Evolutionary conservation across 176 grass and related monocot species (phyloP), one percentile per base, ranked within the genome.

Genomic region (Thalia dealbata): DNA sequence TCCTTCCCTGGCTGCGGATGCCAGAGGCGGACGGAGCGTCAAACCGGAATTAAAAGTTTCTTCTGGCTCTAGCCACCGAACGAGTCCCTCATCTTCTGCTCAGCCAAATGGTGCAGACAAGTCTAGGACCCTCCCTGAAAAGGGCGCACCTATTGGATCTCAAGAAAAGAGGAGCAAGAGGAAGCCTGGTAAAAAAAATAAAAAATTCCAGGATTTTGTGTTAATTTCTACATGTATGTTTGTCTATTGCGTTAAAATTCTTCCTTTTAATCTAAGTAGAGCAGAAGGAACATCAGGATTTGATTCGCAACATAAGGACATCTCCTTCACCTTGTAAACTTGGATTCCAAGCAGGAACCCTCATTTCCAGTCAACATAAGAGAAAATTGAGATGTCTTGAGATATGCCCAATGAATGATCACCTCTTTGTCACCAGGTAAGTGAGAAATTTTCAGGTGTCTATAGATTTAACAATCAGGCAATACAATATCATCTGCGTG

Each of bases 341-440:
- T 64, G 85, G 68, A 73, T 99, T 99, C 69, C 75, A 84, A 19
- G 74, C 69, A 16, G 80, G 80, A 21, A 86, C 30, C 15, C 18
- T 91, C 18, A 77, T 91, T 32, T 72, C 85, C 0, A 99, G 90
- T 81, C 81, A 93, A 54, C 90, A 99, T 48, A 99, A 86, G 76
- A 83, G 95, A 77, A 99, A 99, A 64, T 59, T 93, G 71, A 84
- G 95, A 72, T 88, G 95, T 78, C 95, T 99, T 64, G 87, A 91
- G 79, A 79, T 99, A 12, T 88, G 95, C 60, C 95, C 85, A 43
- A 78, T 56, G 48, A 93, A 93, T 81, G 87, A 99, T 75, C 83
- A 86, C 69, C 90, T 99, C 22, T 83, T 93, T 69, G 77, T 88
- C 83, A 99, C 90, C 71, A 99, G 85, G 95, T 99, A 81, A 52